Base-by-base conservation (phyloP, 202 grass and related monocot species). In the Schoenoplectus tabernaemontani region DNA sequence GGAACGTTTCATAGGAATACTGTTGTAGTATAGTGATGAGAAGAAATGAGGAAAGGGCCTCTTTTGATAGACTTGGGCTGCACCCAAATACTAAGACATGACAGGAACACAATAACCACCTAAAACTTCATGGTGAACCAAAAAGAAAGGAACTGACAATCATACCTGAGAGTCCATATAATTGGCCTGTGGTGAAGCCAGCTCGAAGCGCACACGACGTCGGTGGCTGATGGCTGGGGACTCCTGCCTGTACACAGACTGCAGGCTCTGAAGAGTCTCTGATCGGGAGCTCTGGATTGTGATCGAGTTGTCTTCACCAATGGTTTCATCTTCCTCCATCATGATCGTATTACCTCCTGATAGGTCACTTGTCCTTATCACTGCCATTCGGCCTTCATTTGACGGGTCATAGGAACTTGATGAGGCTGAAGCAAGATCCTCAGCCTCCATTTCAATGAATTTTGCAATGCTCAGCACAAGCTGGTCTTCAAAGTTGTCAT, bases 391-490 rank as follows among this genome's bases (percentile, higher is more conserved):
- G 54, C 96, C 96, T 88, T 99, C 91, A 24, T 91, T 92, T 67
- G 89, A 86, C 0, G 84, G 88, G 42, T 91, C 96, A 64, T 90
- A 94, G 61, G 86, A 87, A 67, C 85, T 80, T 3, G 86, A 88
- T 36, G 89, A 84, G 26, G 90, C 61, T 37, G 63, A 81, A 48
- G 89, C 80, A 12, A 48, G 78, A 80, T 95, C 92, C 87, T 92
- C 88, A 1, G 92, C 88, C 81, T 99, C 96, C 96, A 95, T 88
- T 88, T 95, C 87, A 86, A 99, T 89, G 70, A 99, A 99, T 83
- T 92, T 95, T 7, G 91, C 96, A 85, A 99, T 99, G 88, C 85
- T 95, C 88, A 92, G 85, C 38, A 99, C 86, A 54, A 99, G 68
- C 75, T 91, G 83, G 85, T 91, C 88, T 60, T 99, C 96, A 60